A percentile compares a stretch with the other conserved stretches of the same genome.
phyloP scores from a whole-genome alignment of 1,284 basidiomycete genomes.

The Agroathelia rolfsii region DNA sequence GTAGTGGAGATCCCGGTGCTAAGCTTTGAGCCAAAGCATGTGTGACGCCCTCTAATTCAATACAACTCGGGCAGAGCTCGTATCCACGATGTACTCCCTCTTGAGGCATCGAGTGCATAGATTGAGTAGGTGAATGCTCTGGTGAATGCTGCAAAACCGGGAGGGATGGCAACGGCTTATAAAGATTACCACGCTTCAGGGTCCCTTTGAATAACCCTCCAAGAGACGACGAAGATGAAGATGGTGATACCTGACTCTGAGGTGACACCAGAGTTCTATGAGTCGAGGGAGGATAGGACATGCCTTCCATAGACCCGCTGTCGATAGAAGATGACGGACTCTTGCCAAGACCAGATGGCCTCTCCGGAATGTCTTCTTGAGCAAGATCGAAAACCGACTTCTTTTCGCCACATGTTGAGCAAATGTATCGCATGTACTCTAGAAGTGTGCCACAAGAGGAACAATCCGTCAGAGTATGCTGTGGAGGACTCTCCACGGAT shows the following conservation, averaged over 20 bases:
- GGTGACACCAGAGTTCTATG: no score
- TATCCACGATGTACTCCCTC: slow-evolving; percentile 63
- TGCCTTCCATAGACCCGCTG: slow-evolving; percentile 5
- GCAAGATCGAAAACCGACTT: slow-evolving; percentile 23
- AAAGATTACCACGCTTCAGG: no score
- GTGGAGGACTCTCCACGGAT: slow-evolving; percentile 39
- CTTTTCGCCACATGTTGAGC: slow-evolving; percentile 76
- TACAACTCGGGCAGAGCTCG: slow-evolving; percentile 74
- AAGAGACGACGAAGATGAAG: no score
- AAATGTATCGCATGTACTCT: slow-evolving; percentile 78
- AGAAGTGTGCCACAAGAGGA: slow-evolving; percentile 69
- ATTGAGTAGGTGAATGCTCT: no score
- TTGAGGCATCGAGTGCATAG: no score
- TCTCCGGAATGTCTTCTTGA: slow-evolving; percentile 17
- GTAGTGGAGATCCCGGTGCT: slow-evolving; percentile 36
- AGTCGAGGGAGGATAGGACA: slow-evolving; percentile 11
- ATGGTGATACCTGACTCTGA: no score
- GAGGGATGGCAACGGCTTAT: slow-evolving; percentile 30
- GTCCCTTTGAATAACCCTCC: no score
- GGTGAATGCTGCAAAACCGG: no score
- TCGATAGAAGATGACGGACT: slow-evolving; percentile 13
- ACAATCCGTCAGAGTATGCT: slow-evolving; percentile 68
- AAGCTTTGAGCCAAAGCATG: slow-evolving; percentile 60
- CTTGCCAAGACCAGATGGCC: slow-evolving; percentile 33
- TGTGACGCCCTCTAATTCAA: slow-evolving; percentile 65